Percentiles rank a stretch among this genome's conserved stretches.
Conservation (phyloP, 2,329 filamentous ascomycete species). For the Aureobasidium sp. region DNA sequence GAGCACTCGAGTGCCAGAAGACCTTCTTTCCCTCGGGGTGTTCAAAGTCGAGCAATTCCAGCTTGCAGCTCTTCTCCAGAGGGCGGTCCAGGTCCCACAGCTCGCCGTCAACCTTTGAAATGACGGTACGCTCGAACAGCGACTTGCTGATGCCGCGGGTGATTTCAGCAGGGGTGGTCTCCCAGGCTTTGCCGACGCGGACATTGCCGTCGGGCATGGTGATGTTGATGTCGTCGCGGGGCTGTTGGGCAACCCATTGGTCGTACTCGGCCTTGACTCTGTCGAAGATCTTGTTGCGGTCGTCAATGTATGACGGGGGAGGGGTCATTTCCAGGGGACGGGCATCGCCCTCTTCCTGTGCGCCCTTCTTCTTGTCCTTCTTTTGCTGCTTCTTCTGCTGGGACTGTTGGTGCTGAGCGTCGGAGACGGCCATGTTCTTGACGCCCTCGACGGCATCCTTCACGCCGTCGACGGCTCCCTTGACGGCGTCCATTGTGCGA, state of each 20-base stretch:
- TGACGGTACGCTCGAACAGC: slow-evolving; percentile 76
- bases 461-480: slow-evolving; percentile 17
- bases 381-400: slow-evolving; percentile 35
- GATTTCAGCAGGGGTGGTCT: slow-evolving; percentile 79
- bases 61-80: slow-evolving; percentile 76
- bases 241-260: slow-evolving; percentile 63
- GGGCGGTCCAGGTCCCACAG: slow-evolving; percentile 92
- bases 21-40: slow-evolving; percentile 75
- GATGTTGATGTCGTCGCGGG: slow-evolving; percentile 66
- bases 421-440: slow-evolving; percentile 51
- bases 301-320: slow-evolving; percentile 69
- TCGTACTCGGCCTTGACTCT: slow-evolving; percentile 78
- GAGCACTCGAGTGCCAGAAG: slow-evolving; percentile 96
- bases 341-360: slow-evolving; percentile 28
- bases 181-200: slow-evolving; percentile 74
- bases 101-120: slow-evolving; percentile 75
- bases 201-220: slow-evolving; percentile 66
- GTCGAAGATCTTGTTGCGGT: slow-evolving; percentile 82
- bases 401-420: slow-evolving; percentile 20
- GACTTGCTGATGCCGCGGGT: slow-evolving; percentile 76
- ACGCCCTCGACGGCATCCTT: slow-evolving; percentile 47
- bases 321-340: slow-evolving; percentile 43
- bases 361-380: slow-evolving; percentile 46
- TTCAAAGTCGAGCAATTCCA: slow-evolving; percentile 80
- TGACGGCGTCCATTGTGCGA: slow-evolving; percentile 15